Evolutionary conservation across 1,284 basidiomycete species (phyloP).

Genomic region (Leucoagaricus sp.): DNA sequence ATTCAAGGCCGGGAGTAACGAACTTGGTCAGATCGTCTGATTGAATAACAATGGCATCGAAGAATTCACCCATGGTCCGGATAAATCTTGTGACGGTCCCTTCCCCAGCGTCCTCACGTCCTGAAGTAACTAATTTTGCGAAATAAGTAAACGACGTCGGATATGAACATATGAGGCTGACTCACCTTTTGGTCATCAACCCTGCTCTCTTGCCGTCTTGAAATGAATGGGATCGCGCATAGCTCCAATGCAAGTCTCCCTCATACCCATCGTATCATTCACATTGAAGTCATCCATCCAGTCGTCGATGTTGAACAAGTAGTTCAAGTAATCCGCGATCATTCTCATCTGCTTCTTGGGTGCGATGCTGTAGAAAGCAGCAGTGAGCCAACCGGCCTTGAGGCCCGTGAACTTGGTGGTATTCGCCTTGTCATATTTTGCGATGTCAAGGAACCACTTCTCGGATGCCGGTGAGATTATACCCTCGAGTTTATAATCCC

Average conservation of each 20-base stretch:
- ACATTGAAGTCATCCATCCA: conserved; percentile 48
- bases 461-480: conserved; percentile 43
- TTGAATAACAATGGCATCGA: conserved; percentile 37
- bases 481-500: conserved; percentile 40
- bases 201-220: conserved; percentile 25
- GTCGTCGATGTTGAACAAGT: conserved; percentile 50
- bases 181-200: conserved; percentile 44
- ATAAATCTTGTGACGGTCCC: conserved; percentile 42
- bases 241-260: conserved; percentile 37
- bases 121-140: no score
- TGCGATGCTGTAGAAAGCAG: conserved; percentile 51
- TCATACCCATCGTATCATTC: conserved; percentile 32
- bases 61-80: conserved; percentile 33
- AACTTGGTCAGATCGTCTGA: conserved; percentile 38
- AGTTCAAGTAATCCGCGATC: conserved; percentile 47
- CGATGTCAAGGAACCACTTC: conserved; percentile 48
- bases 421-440: conserved; percentile 35
- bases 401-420: conserved; percentile 47
- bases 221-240: conserved; percentile 27
- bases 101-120: conserved; percentile 33
- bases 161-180: conserved; percentile 1
- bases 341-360: conserved; percentile 42
- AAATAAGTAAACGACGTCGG: no score
- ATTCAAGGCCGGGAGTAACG: conserved; percentile 43
- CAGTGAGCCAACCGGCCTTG: conserved; percentile 49